phyloP scores from a whole-genome alignment of 1,139 yeast species.

The Geotrichum fermentans region DNA sequence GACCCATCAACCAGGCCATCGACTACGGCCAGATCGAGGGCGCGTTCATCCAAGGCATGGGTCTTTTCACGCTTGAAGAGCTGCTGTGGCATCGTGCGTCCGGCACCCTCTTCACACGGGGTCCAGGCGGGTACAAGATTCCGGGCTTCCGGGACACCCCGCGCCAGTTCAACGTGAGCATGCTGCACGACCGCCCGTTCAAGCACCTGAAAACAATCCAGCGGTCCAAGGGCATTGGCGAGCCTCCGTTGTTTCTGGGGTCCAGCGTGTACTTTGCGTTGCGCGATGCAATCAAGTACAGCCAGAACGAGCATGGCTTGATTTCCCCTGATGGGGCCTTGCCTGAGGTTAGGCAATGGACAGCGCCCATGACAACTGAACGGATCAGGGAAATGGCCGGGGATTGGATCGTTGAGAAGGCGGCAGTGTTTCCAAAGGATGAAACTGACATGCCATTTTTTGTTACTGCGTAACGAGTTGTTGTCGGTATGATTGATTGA shows the following conservation, averaged over 20 bases:
- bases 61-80: slow-evolving; percentile 46
- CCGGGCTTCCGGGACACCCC: slow-evolving; percentile 47
- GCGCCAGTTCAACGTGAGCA: slow-evolving; percentile 41
- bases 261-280: slow-evolving; percentile 42
- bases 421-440: slow-evolving; percentile 35
- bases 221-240: slow-evolving; percentile 46
- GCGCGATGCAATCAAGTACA: slow-evolving; percentile 38
- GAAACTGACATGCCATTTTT: slow-evolving; percentile 38
- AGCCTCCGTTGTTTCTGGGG: slow-evolving; percentile 46
- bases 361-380: slow-evolving; percentile 42
- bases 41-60: slow-evolving; percentile 47
- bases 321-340: neutral
- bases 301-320: neutral
- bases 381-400: slow-evolving; percentile 41
- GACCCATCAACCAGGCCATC: slow-evolving; percentile 45
- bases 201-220: slow-evolving; percentile 43
- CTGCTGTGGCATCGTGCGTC: slow-evolving; percentile 42
- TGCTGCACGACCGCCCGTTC: slow-evolving; percentile 41
- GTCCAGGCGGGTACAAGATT: slow-evolving; percentile 48
- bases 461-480: slow-evolving; percentile 35
- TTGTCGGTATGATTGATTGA: no score
- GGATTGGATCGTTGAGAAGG: slow-evolving; percentile 35
- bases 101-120: slow-evolving; percentile 43
- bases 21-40: slow-evolving; percentile 49
- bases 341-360: slow-evolving; percentile 20